A percentile compares a stretch with the other conserved stretches of the same genome.
Evolutionary conservation across 495 filamentous ascomycete species (phyloP).

Genomic region (Paragyromitra xinjiangensis): DNA sequence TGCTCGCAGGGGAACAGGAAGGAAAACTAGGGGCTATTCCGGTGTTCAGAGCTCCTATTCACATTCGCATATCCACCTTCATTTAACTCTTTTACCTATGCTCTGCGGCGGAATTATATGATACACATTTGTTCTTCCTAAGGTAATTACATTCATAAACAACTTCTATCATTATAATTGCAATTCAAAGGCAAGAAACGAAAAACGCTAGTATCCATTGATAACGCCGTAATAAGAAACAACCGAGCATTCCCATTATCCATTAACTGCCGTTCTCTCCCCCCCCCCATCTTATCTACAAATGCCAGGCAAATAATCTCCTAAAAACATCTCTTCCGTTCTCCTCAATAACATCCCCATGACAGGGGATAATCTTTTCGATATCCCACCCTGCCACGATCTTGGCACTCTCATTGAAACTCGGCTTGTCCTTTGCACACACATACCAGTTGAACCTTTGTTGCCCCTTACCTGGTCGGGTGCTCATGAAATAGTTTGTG

Average conservation of each 20-base stretch:
- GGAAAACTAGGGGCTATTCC: constrained; percentile 12
- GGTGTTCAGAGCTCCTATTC: constrained; percentile 26
- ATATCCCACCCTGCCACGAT: constrained; percentile 85
- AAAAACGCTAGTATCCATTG: background rate
- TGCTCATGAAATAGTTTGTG: constrained; percentile 68
- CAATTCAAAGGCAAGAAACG: background rate
- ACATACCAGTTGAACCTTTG: constrained; percentile 86
- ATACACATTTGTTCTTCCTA: background rate
- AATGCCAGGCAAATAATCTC: constrained; percentile 86
- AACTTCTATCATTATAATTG: background rate
- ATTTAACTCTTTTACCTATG: background rate
- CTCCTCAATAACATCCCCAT: constrained; percentile 87
- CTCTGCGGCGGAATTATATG: background rate
- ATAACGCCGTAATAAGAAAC: constrained; percentile 17
- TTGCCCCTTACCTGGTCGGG: constrained; percentile 71
- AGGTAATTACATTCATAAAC: background rate
- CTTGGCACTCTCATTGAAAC: constrained; percentile 72
- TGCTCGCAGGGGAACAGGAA: background rate
- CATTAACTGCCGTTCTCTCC: no score
- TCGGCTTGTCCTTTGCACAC: constrained; percentile 68
- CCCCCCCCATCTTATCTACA: constrained; percentile 59
- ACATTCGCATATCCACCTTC: constrained; percentile 11
- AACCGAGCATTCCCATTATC: background rate
- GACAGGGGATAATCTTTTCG: constrained; percentile 86
- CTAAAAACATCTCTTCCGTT: constrained; percentile 78